Base-by-base conservation (phyloP, 805 yeast species). In the Candida methanosorbosa region DNA sequence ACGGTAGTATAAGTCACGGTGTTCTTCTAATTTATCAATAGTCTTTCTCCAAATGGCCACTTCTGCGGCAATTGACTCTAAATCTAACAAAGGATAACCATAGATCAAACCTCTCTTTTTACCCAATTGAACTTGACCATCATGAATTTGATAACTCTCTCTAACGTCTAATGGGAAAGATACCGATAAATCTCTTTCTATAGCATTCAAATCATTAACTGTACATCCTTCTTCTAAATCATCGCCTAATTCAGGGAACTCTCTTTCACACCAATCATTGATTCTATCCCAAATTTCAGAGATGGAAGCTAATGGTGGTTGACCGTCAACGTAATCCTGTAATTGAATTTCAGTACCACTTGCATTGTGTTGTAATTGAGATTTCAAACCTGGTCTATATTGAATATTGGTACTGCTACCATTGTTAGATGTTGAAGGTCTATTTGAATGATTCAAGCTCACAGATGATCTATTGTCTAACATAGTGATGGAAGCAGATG, bases 231-330 rank as follows among this genome's bases (percentile, higher is more conserved):
- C 79, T 50, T 79, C 77, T 42, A 90, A 61, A 33, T 92, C 78
- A 38, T 84, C 88, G 39, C 69, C 72, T 37, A 92, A 64, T 58
- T 90, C 98, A 2, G 92, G 83, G 43, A 79, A 81, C 56, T 85
- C 71, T 37, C 75, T 73, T 24, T 72, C 65, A 15, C 90, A 64
- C 96, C 97, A 90, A 15, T 75, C 65, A 45, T 84, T 90, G 38
- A 90, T 77, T 49, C 88, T 88, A 42, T 82, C 72, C 97, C 97
- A 90, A 11, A 96, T 82, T 17, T 78, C 71, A 2, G 72, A 65
- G 42, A 88, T 85, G 35, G 90, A 77, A 14, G 75, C 75, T 34
- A 68, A 50, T 15, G 75, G 75, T 18, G 73, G 71, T 40, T 59
- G 68, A 2, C 76, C 76, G 26, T 61, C 48, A 13, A 56, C 48